Evolutionary conservation across 2,329 filamentous ascomycete genomes (phyloP).

Genomic region (Botrytis byssoidea): DNA sequence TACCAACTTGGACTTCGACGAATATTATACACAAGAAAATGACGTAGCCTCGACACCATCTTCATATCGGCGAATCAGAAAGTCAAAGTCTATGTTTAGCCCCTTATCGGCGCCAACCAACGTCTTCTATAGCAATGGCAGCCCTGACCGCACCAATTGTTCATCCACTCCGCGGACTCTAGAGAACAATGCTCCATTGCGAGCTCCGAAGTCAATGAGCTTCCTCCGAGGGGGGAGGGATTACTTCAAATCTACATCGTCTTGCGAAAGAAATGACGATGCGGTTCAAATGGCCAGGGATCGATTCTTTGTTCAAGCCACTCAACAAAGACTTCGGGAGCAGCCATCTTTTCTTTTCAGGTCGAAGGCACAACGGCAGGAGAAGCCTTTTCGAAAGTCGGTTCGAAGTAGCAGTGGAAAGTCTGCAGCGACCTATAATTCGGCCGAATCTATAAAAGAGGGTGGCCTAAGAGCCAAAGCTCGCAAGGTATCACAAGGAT

Average conservation of each 20-base stretch:
- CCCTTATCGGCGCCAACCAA: constrained; percentile 31
- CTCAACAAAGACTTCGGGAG: constrained; percentile 41
- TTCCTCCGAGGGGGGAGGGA: constrained; percentile 45
- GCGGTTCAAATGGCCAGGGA: constrained; percentile 43
- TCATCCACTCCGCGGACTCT: constrained; percentile 31
- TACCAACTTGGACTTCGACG: constrained; percentile 42
- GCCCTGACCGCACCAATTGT: constrained; percentile 25
- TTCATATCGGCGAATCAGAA: constrained; percentile 51
- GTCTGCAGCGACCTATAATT: constrained; percentile 34
- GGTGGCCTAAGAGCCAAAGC: constrained; percentile 50
- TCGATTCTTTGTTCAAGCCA: constrained; percentile 40
- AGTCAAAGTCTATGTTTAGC: constrained; percentile 55
- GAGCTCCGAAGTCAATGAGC: constrained; percentile 55
- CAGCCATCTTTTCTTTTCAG: constrained; percentile 49
- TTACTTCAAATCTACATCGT: constrained; percentile 26
- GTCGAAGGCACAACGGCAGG: constrained; percentile 38
- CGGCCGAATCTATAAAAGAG: constrained; percentile 33
- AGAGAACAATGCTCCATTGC: constrained; percentile 38
- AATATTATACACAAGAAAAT: constrained; percentile 50
- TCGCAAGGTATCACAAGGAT: constrained; percentile 59
- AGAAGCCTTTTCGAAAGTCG: constrained; percentile 48
- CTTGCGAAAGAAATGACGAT: constrained; percentile 38
- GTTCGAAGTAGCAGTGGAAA: constrained; percentile 48
- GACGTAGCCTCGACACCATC: constrained; percentile 48
- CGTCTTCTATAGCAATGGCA: constrained; percentile 37